Base-by-base conservation (phyloP, 805 yeast genomes). In the Priceomyces medius region DNA sequence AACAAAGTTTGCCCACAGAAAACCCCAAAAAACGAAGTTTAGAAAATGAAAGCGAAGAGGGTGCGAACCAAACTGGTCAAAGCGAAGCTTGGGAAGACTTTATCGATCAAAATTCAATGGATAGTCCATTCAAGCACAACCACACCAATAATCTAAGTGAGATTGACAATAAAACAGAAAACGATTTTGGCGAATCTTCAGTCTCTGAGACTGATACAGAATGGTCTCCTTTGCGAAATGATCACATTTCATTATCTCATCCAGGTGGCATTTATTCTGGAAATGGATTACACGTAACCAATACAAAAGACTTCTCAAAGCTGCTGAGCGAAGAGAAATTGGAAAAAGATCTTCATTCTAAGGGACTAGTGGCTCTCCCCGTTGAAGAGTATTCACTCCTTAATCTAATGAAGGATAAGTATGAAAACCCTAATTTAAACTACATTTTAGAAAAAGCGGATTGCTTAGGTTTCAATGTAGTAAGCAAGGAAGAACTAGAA, bases 51-150 rank as follows among this genome's bases (percentile, higher is more conserved):
- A 49, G 46, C 14, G 55, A 48, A 4, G 13, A 14, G 3, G 61
- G 51, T 7, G 48, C 51, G 14, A 51, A 48, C 43, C 47, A 47
- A 28, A 50, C 51, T 4, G 41, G 42, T 23, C 58, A 55, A 7
- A 48, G 50, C 14, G 61, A 56, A 3, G 53, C 54, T 20, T 69
- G 76, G 76, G 73, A 68, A 42, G 68, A 68, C 38, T 69, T 63
- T 45, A 55, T 67, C 36, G 67, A 62, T 13, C 56, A 56, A 12
- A 56, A 58, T 24, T 48, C 54, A 14, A 48, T 49, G 13, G 41
- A 42, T 7, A 47, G 54, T 35, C 60, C 65, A 3, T 47, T 58
- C 1, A 58, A 54, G 31, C 47, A 55, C 4, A 46, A 58, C 5
- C 51, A 55, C 9, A 32, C 20, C 19, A 16, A 18, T 31, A 31